Evolutionary conservation across 1,284 basidiomycete species (phyloP).

Genomic region (Malassezia restricta): DNA sequence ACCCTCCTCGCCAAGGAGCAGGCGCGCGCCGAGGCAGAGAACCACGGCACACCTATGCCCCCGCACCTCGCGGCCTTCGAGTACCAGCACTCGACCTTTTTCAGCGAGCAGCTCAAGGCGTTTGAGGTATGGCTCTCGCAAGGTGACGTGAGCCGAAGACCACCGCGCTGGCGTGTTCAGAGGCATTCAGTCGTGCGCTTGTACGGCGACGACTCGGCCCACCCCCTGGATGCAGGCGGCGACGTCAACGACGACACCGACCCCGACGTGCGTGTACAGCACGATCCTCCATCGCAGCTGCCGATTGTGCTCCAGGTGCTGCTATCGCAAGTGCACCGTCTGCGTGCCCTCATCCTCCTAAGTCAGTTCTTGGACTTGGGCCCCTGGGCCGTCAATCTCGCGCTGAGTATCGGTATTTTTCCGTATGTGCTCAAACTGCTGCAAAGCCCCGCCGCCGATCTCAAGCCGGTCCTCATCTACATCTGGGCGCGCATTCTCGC

Average conservation of each 20-base stretch:
- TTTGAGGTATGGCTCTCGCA: constrained; percentile 85
- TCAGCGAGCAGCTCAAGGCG: constrained; percentile 87
- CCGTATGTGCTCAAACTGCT: constrained; percentile 94
- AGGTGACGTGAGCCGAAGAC: constrained; percentile 47
- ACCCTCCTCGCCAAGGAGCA: constrained; percentile 62
- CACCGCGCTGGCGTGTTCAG: constrained; percentile 48
- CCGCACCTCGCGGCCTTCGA: constrained; percentile 47
- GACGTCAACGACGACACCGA: constrained; percentile 16
- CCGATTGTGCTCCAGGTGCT: constrained; percentile 95
- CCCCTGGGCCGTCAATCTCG: constrained; percentile 94
- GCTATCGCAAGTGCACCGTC: constrained; percentile 85
- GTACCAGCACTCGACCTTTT: constrained; percentile 85
- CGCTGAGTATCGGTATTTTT: constrained; percentile 95
- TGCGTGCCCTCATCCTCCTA: constrained; percentile 87
- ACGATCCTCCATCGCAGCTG: constrained; percentile 82
- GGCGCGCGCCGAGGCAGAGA: constrained; percentile 48
- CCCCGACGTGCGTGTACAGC: constrained; percentile 51
- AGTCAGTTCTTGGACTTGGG: constrained; percentile 96
- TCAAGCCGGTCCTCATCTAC: constrained; percentile 95
- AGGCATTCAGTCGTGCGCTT: constrained; percentile 61
- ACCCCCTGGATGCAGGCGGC: neutral
- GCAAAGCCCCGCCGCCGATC: constrained; percentile 83
- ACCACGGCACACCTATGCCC: constrained; percentile 41
- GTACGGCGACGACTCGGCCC: constrained; percentile 31
- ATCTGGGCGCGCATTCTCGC: constrained; percentile 97